These are phyloP conservation scores for Colletotrichum gloeosporioides DNA, from an alignment of 2,329 filamentous ascomycete genomes.

Conservation along the genomic window DNA sequence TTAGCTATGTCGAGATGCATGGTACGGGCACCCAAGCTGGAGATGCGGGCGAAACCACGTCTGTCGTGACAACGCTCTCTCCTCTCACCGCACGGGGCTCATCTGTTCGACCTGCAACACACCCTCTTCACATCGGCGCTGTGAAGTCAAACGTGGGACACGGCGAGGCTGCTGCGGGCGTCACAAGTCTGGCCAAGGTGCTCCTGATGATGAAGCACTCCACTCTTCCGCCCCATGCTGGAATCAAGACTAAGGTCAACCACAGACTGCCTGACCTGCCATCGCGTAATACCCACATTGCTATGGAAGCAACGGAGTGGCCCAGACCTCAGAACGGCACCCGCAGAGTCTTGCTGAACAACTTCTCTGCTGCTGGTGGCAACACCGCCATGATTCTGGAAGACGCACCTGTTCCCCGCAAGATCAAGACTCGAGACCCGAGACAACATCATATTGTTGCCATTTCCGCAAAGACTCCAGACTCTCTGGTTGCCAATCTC, in stretches of 20 bases:
- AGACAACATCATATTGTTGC: constrained; percentile 61
- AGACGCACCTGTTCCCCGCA: constrained; percentile 55
- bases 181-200: constrained; percentile 18
- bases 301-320: constrained; percentile 54
- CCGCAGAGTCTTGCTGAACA: constrained; percentile 64
- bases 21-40: constrained; percentile 42
- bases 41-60: constrained; percentile 27
- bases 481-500: not conserved
- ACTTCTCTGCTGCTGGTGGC: constrained; percentile 74
- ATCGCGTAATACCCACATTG: constrained; percentile 62
- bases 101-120: not conserved
- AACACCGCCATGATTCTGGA: constrained; percentile 70
- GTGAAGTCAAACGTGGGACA: constrained; percentile 25
- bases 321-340: constrained; percentile 47
- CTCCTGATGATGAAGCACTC: constrained; percentile 16
- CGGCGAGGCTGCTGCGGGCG: constrained; percentile 11
- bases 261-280: constrained; percentile 63
- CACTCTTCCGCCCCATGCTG: constrained; percentile 50
- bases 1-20: constrained; percentile 50
- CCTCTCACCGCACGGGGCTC: not conserved
- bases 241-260: constrained; percentile 70
- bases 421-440: constrained; percentile 52
- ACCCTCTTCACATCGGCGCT: constrained; percentile 28
- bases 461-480: constrained; percentile 55
- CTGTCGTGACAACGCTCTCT: constrained; percentile 20